A percentile compares a stretch with the other conserved stretches of the same genome.
These are phyloP conservation scores for Colletotrichum sidae DNA, from an alignment of 2,329 filamentous ascomycete genomes.

Conservation along the genomic window DNA sequence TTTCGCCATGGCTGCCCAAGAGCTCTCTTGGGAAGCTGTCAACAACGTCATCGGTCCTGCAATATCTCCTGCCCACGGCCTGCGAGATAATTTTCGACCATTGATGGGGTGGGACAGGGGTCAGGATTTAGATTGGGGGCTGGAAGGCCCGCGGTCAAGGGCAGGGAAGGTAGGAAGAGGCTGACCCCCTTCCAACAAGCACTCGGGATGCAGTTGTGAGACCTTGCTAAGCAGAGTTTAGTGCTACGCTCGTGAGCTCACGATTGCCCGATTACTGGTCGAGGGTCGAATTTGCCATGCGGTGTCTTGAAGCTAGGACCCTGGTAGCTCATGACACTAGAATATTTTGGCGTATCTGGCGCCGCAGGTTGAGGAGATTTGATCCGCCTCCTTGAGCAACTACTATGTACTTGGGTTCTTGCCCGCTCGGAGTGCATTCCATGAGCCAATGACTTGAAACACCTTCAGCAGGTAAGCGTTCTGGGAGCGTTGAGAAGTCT, in stretches of 20 bases:
- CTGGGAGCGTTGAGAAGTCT: not conserved
- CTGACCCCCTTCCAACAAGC: conserved; percentile 6
- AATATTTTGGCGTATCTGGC: too few species aligned
- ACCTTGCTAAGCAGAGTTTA: conserved; percentile 17
- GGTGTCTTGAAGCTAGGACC: conserved; percentile 3
- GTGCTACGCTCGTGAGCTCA: conserved; percentile 14
- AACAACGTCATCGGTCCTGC: conserved; percentile 22
- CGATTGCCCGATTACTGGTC: conserved; percentile 29
- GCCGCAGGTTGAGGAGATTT: too few species aligned
- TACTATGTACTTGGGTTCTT: not conserved
- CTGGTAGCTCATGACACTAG: not conserved
- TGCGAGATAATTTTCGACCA: conserved; percentile 2
- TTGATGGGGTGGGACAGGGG: conserved; percentile 7
- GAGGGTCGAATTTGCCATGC: conserved; percentile 26
- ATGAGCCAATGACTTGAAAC: conserved; percentile 18
- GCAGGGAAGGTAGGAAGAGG: not conserved
- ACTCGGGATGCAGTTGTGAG: not conserved
- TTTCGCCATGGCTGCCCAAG: not conserved
- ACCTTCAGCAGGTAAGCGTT: conserved; percentile 25
- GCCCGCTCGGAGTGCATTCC: not conserved
- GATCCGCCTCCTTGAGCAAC: conserved; percentile 1
- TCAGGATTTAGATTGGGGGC: conserved; percentile 11
- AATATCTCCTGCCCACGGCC: not conserved
- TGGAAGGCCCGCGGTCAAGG: not conserved
- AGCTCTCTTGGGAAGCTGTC: not conserved